phyloP scores from a whole-genome alignment of 306 rosid species.

The Dicorynia guianensis region DNA sequence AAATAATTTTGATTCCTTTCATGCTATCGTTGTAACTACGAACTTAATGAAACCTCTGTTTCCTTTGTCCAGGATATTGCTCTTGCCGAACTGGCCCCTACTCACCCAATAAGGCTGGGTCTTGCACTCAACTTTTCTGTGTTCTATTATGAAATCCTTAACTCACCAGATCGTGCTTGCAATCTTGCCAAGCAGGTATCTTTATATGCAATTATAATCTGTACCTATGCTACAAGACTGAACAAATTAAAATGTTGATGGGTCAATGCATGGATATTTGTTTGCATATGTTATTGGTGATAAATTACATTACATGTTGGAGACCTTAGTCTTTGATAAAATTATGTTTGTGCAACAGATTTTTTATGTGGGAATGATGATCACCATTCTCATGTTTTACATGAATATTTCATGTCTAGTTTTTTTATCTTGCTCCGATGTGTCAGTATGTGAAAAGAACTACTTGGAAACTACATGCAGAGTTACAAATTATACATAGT shows the following conservation, averaged over 20 bases:
- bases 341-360: background rate
- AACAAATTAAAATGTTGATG: background rate
- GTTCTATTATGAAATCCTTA: conserved; percentile 94
- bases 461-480: background rate
- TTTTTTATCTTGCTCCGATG: conserved; percentile 1
- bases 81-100: conserved; percentile 75
- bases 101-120: conserved; percentile 96
- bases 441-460: background rate
- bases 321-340: background rate
- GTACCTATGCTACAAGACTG: too few species aligned
- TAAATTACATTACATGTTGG: background rate
- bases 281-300: background rate
- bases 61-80: conserved; percentile 78
- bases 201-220: background rate
- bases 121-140: conserved; percentile 98
- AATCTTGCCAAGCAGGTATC: conserved; percentile 91
- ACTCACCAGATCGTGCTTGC: conserved; percentile 97
- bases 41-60: background rate
- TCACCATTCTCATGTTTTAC: background rate
- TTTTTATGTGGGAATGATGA: background rate
- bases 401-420: background rate
- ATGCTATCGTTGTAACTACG: background rate
- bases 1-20: background rate
- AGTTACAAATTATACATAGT: background rate
- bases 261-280: background rate